phyloP scores from a whole-genome alignment of 768 basidiomycete genomes.

The Rubroboletus pulcherrimus region DNA sequence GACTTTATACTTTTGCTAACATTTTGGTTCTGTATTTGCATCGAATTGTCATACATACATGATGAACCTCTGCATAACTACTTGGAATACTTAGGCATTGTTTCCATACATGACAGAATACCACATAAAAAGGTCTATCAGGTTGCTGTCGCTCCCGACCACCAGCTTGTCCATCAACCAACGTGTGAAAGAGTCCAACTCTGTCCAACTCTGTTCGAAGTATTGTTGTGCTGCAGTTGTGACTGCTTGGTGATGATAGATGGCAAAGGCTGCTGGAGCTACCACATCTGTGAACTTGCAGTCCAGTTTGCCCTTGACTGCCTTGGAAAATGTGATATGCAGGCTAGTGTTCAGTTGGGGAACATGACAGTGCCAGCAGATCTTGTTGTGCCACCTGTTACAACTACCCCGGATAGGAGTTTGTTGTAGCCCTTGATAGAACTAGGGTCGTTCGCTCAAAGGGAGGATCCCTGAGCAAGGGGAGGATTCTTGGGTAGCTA shows the following conservation, averaged over 20 bases:
- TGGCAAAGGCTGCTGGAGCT: neutral
- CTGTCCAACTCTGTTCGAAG: neutral
- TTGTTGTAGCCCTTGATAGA: too few relatives aligned
- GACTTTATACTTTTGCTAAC: too few relatives aligned
- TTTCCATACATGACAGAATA: too few relatives aligned
- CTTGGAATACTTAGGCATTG: too few relatives aligned
- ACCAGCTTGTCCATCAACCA: constrained; percentile 2
- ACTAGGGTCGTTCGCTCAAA: too few relatives aligned
- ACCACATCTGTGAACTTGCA: neutral
- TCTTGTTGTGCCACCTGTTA: neutral
- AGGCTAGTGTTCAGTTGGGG: neutral
- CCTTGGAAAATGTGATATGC: neutral
- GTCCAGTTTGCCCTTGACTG: neutral
- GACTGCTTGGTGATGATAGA: neutral
- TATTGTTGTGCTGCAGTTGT: neutral
- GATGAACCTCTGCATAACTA: too few relatives aligned
- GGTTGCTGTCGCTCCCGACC: neutral
- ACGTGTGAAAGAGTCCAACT: neutral
- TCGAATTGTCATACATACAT: too few relatives aligned
- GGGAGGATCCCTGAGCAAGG: too few relatives aligned
- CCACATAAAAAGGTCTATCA: neutral
- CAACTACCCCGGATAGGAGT: too few relatives aligned
- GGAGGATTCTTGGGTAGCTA: too few relatives aligned
- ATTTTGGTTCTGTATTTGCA: too few relatives aligned
- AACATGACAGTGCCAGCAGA: constrained; percentile 6